Evolutionary conservation across 2,329 filamentous ascomycete genomes (phyloP).

Genomic region (Chaetomium sp.): DNA sequence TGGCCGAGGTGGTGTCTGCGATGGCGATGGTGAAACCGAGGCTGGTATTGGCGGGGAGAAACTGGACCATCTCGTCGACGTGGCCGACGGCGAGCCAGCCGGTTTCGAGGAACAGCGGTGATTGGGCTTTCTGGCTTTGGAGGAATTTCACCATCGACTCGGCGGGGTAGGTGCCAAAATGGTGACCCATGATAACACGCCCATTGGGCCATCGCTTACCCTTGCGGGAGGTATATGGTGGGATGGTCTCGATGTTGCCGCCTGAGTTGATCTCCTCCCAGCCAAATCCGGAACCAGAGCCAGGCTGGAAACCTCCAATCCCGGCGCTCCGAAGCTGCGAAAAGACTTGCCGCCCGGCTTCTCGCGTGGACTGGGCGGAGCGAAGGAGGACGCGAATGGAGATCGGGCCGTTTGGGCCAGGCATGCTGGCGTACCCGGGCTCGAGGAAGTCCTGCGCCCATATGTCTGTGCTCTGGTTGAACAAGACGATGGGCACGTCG

Average conservation of each 20-base stretch:
- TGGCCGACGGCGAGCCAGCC: slow-evolving; percentile 20
- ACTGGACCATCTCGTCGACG: slow-evolving; percentile 22
- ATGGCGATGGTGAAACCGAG: slow-evolving; percentile 16
- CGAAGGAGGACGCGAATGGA: slow-evolving; percentile 18
- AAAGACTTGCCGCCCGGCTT: slow-evolving; percentile 16
- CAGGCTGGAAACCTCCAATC: slow-evolving; percentile 13
- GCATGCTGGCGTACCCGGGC: slow-evolving; percentile 20
- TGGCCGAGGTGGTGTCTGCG: slow-evolving; percentile 9
- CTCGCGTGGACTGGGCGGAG: slow-evolving; percentile 17
- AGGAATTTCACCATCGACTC: slow-evolving; percentile 11
- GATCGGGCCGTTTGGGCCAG: slow-evolving; percentile 11
- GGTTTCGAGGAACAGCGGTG: slow-evolving; percentile 14
- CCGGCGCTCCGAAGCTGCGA: slow-evolving; percentile 15
- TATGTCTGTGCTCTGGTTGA: slow-evolving; percentile 21
- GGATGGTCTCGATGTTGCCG: slow-evolving; percentile 23
- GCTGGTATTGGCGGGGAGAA: slow-evolving; percentile 9
- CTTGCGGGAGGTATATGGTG: slow-evolving; percentile 12
- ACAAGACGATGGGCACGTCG: slow-evolving; percentile 7
- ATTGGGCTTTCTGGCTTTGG: slow-evolving; percentile 7
- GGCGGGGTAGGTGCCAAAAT: slow-evolving; percentile 18
- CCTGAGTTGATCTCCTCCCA: slow-evolving; percentile 21
- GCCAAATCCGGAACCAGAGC: slow-evolving; percentile 11
- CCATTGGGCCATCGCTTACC: slow-evolving; percentile 17
- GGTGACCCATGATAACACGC: slow-evolving; percentile 18
- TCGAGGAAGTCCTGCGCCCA: slow-evolving; percentile 21